Evolutionary conservation across 768 basidiomycete genomes (phyloP), one percentile per base, ranked within the genome.

Genomic region (Hericium alpestre): DNA sequence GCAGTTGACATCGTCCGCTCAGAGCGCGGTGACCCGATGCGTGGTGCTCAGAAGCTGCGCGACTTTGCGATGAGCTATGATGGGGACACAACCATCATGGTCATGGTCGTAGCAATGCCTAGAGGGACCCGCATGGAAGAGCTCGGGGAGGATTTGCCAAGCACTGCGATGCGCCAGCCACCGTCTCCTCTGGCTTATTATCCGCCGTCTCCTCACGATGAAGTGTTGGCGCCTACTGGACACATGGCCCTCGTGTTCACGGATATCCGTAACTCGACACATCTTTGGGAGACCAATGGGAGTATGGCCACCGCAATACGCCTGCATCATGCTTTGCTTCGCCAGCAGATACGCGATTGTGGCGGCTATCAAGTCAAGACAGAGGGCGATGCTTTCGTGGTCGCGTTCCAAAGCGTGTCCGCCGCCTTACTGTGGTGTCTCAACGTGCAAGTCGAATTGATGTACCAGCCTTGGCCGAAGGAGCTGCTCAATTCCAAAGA

Each of bases 281-380:
- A 89, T 59, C 74, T 98, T 0, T 99, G 95, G 95, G 96, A 99
- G 64, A 84, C 82, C 47, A 97, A 97, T 64, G 59, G 87, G 0
- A 93, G 94, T 2, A 99, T 98, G 94, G 83, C 87, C 20, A 87
- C 86, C 0, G 93, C 94, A 2, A 94, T 96, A 78, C 82, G 84
- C 25, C 70, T 93, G 61, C 96, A 99, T 72, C 94, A 98, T 67
- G 77, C 73, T 53, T 76, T 97, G 20, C 77, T 98, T 49, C 84
- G 96, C 22, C 80, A 93, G 7, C 84, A 87, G 59, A 74, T 97
- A 37, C 82, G 95, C 32, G 76, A 87, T 40, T 93, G 93, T 65
- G 93, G 93, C 37, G 96, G 96, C 1, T 99, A 98, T 69, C 93
- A 97, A 72, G 95, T 98, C 66, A 99, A 99, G 73, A 99, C 96